Base-by-base conservation (phyloP, 345 rosid genomes). In the Rubroshorea leprosula region DNA sequence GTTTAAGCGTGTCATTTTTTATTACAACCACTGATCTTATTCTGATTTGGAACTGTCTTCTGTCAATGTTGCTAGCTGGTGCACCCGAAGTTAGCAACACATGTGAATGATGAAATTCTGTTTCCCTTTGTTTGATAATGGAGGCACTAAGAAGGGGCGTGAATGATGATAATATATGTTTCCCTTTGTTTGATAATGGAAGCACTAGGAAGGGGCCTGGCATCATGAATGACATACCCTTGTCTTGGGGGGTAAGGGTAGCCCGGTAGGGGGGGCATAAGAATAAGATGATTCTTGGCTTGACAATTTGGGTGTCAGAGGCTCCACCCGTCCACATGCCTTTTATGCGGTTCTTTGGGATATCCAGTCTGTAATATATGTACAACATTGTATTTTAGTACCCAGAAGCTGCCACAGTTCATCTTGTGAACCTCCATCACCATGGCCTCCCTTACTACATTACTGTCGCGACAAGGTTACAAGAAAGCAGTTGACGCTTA, bases 321-420 rank as follows among this genome's bases (percentile, higher is more conserved):
- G 76, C 70, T 63, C 76, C 76, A 63, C 74, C 50, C 44, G n/a
- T 63, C 72, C 79, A 66, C 77, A 67, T 74, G 79, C 41, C 70
- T 68, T 62, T 57, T 65, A 57, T 66, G 58, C 45, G 63, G 62
- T 54, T 70, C 72, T 56, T 62, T 10, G 57, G 72, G 68, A 66
- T 56, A 48, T 68, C 76, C 82, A 72, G 79, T 52, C 77, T 78
- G 71, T 70, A 74, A 55, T 54, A 55, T 54, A 39, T 0, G 57
- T 49, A 59, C 74, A 55, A 29, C 54, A 58, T 45, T 58, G 49
- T 58, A 51, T 48, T 62, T 48, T 46, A 49, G 56, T 46, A 25
- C 51, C 29, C 69, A 43, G 65, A 29, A 46, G 45, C 55, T 51
- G 23, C 49, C 50, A 35, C n/a, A n/a, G n/a, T 26, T 43, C 16